phyloP scores from a whole-genome alignment of 2,329 filamentous ascomycete species.

The Neoarthrinium moseri region DNA sequence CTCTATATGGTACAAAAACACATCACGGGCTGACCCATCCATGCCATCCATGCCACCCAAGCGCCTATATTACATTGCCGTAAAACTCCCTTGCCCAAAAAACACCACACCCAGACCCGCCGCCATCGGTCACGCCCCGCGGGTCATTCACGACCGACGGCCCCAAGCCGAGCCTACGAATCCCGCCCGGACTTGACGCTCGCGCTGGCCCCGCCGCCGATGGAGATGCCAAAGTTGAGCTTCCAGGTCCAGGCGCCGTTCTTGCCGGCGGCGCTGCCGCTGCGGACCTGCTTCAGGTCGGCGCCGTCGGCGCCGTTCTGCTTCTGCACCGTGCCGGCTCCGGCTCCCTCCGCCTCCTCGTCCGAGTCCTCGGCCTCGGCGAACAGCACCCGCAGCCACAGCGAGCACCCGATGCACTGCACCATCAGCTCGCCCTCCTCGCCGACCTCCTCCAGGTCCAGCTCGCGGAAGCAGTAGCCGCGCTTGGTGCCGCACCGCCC shows the following conservation, averaged over 20 bases:
- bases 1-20: too few relatives aligned
- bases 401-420: conserved; percentile 64
- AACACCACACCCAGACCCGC: too few relatives aligned
- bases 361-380: conserved; percentile 46
- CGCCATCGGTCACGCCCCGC: background rate
- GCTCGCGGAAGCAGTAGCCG: conserved; percentile 59
- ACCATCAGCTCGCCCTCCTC: conserved; percentile 62
- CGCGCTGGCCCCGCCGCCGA: conserved; percentile 12
- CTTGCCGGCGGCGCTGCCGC: conserved; percentile 14
- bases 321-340: conserved; percentile 13
- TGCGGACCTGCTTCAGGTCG: conserved; percentile 12
- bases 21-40: too few relatives aligned
- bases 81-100: too few relatives aligned
- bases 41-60: background rate
- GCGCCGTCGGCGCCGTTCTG: conserved; percentile 8
- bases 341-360: conserved; percentile 16
- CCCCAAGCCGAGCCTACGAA: background rate
- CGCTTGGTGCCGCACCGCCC: conserved; percentile 59
- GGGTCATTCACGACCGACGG: too few relatives aligned
- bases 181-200: conserved; percentile 3
- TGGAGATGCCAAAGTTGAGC: conserved; percentile 26
- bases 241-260: conserved; percentile 18
- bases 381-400: conserved; percentile 66
- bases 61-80: background rate
- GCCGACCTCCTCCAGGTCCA: conserved; percentile 57